Evolutionary conservation across 2,329 filamentous ascomycete genomes (phyloP).

Genomic region (Aureobasidium sp.): DNA sequence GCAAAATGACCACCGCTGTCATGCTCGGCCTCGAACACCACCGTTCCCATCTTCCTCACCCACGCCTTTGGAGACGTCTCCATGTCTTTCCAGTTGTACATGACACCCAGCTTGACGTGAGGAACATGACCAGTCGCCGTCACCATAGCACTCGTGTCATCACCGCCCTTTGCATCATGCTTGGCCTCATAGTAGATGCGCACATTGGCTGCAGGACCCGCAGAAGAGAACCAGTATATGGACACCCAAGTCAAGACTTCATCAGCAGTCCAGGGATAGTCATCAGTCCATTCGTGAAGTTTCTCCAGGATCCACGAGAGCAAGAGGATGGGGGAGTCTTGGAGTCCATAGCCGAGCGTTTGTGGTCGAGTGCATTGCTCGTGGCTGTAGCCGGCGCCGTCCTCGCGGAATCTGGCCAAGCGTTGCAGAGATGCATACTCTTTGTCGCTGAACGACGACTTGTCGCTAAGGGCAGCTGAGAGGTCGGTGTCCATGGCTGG

Average conservation of each 20-base stretch:
- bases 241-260: conserved; percentile 68
- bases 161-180: conserved; percentile 37
- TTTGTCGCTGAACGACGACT: conserved; percentile 44
- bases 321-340: conserved; percentile 61
- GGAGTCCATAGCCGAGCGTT: conserved; percentile 60
- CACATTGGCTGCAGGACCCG: conserved; percentile 58
- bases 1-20: conserved; percentile 51
- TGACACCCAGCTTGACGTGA: conserved; percentile 44
- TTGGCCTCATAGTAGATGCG: conserved; percentile 65
- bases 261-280: conserved; percentile 65
- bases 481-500: conserved; percentile 41
- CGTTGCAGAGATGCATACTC: conserved; percentile 48
- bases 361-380: conserved; percentile 61
- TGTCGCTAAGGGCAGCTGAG: conserved; percentile 49
- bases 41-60: conserved; percentile 47
- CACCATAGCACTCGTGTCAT: background rate
- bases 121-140: conserved; percentile 23
- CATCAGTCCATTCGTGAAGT: conserved; percentile 66
- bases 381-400: conserved; percentile 52
- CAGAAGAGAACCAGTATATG: conserved; percentile 63
- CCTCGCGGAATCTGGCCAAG: conserved; percentile 46
- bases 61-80: conserved; percentile 46
- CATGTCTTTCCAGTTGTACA: conserved; percentile 52
- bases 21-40: conserved; percentile 49
- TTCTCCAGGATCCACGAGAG: conserved; percentile 79